Conservation (phyloP, 139 green algal species). For the Tetratostichococcus sp. region DNA sequence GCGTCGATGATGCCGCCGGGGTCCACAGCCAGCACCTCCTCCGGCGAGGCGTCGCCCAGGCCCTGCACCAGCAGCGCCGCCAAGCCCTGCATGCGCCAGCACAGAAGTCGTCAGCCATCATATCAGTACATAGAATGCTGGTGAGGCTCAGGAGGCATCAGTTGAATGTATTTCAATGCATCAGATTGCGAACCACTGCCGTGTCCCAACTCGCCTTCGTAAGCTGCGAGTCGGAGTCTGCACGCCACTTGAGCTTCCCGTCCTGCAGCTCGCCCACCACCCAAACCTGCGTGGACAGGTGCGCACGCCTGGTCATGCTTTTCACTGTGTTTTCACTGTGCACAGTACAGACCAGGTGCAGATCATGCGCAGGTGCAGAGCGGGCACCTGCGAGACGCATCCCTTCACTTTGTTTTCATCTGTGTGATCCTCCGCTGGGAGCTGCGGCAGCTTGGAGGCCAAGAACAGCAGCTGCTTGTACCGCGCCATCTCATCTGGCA, state of each 20-base stretch:
- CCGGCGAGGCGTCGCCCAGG: conserved; percentile 73
- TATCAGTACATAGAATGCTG: no score
- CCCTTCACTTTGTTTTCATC: conserved; percentile 92
- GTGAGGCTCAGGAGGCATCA: no score
- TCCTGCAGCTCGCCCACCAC: conserved; percentile 75
- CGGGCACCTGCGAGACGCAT: conserved; percentile 69
- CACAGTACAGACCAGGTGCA: no score
- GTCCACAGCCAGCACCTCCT: conserved; percentile 54
- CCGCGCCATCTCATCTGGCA: conserved; percentile 70
- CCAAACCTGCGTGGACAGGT: conserved; percentile 83
- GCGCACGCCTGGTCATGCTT: not conserved
- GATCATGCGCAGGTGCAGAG: no score
- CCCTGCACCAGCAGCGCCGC: conserved; percentile 89
- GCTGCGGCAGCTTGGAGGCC: conserved; percentile 81
- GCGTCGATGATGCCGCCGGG: conserved; percentile 79
- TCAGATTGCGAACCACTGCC: no score
- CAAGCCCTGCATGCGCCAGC: conserved; percentile 58
- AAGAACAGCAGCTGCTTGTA: conserved; percentile 99
- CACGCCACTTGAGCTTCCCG: conserved; percentile 81
- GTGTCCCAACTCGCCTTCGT: conserved; percentile 68
- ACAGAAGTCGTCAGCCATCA: not conserved
- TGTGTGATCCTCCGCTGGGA: conserved; percentile 62
- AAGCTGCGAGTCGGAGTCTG: conserved; percentile 93
- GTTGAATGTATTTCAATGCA: no score
- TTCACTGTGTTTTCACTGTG: not conserved